Percentiles rank a stretch among this genome's conserved stretches.
phyloP scores from a whole-genome alignment of 1,284 basidiomycete species.

The Puccinia coronata region DNA sequence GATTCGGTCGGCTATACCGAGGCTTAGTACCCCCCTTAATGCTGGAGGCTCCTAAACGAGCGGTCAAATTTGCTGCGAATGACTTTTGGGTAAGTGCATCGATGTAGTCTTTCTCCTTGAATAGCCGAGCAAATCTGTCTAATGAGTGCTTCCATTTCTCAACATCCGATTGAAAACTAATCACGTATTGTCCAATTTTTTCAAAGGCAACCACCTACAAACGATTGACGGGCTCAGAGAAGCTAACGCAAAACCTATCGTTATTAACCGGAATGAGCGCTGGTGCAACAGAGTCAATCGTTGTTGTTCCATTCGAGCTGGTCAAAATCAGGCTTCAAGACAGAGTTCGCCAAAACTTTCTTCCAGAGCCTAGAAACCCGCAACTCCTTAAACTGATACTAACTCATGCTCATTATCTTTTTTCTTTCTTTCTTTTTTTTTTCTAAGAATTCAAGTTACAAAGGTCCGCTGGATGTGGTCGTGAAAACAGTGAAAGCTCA shows the following conservation, averaged over 20 bases:
- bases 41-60: conserved; percentile 95
- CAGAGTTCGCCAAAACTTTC: conserved; percentile 67
- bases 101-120: neutral
- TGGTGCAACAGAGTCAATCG: conserved; percentile 89
- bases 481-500: conserved; percentile 73
- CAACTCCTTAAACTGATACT: neutral
- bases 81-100: conserved; percentile 78
- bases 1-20: conserved; percentile 80
- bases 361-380: neutral
- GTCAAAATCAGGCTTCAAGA: conserved; percentile 89
- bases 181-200: neutral
- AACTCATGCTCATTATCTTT: neutral
- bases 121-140: conserved; percentile 35
- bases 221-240: conserved; percentile 67
- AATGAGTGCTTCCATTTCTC: neutral
- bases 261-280: conserved; percentile 88
- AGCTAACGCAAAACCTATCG: conserved; percentile 85
- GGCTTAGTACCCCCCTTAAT: conserved; percentile 91
- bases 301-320: conserved; percentile 86
- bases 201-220: conserved; percentile 52
- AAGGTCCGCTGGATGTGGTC: conserved; percentile 87
- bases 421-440: neutral
- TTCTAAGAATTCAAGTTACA: conserved; percentile 58
- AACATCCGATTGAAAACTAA: neutral
- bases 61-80: conserved; percentile 88